These are phyloP conservation scores for Ramalina intermedia DNA, from an alignment of 495 filamentous ascomycete genomes.

Conservation along the genomic window DNA sequence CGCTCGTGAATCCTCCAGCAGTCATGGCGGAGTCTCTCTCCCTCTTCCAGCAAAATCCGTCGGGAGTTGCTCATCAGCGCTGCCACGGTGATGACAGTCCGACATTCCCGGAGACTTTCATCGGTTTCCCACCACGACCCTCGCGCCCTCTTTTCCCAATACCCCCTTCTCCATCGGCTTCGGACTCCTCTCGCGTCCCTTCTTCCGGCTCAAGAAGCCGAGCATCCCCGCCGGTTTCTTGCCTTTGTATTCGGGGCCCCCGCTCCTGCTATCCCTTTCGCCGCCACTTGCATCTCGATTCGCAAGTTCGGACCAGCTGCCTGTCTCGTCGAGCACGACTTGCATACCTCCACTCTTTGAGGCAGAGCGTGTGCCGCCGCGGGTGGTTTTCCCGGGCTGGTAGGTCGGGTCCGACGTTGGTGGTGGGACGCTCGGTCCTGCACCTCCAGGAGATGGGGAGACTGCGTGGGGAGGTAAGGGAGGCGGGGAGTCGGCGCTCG, in stretches of 20 bases:
- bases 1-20: too few species aligned
- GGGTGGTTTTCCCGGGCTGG: background rate
- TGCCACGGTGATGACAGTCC: too few species aligned
- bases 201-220: slow-evolving; percentile 76
- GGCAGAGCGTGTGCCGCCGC: slow-evolving; percentile 37
- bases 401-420: slow-evolving; percentile 11
- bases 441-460: slow-evolving; percentile 18
- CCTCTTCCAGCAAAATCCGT: too few species aligned
- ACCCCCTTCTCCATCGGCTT: slow-evolving; percentile 91
- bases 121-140: slow-evolving; percentile 42
- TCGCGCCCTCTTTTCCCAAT: slow-evolving; percentile 84
- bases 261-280: slow-evolving; percentile 12
- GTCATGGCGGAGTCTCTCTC: too few species aligned
- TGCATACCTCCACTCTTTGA: slow-evolving; percentile 77
- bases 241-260: slow-evolving; percentile 29
- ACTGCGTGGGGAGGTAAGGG: background rate
- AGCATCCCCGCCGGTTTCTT: slow-evolving; percentile 55
- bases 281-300: slow-evolving; percentile 53
- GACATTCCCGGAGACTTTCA: background rate
- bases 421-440: slow-evolving; percentile 19
- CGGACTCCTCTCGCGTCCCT: slow-evolving; percentile 77
- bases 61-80: too few species aligned
- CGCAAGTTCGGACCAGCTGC: slow-evolving; percentile 80
- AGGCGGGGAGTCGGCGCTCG: slow-evolving; percentile 8
- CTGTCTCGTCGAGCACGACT: slow-evolving; percentile 74